Conservation (phyloP, 1,284 basidiomycete genomes). For the Tylopilus sp. region DNA sequence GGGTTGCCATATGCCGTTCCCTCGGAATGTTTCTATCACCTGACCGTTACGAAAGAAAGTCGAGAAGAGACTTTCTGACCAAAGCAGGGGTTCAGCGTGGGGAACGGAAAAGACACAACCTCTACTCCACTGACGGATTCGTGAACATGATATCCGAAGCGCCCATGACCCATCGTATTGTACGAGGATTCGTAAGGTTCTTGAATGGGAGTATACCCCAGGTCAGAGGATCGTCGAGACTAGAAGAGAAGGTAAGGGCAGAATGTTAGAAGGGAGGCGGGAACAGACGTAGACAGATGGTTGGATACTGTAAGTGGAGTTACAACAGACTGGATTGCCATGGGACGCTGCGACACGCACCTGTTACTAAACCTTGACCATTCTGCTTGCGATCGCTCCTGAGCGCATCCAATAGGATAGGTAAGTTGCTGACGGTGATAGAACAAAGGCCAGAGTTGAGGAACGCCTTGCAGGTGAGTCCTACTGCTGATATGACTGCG, state of each 20-base stretch:
- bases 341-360: conserved; percentile 38
- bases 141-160: conserved; percentile 97
- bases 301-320: conserved; percentile 65
- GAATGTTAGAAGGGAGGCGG: conserved; percentile 4
- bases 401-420: conserved; percentile 60
- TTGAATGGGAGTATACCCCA: conserved; percentile 76
- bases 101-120: conserved; percentile 3
- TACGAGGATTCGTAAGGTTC: conserved; percentile 55
- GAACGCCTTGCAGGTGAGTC: conserved; percentile 72
- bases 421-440: conserved; percentile 64
- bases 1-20: conserved; percentile 84
- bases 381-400: conserved; percentile 41
- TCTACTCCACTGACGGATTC: conserved; percentile 59
- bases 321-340: conserved; percentile 8
- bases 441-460: conserved; percentile 62
- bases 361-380: conserved; percentile 72
- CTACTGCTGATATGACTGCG: conserved; percentile 56
- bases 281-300: conserved; percentile 80
- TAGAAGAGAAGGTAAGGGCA: conserved; percentile 28
- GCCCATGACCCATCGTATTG: conserved; percentile 80
- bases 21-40: conserved; percentile 89
- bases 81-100: conserved; percentile 16
- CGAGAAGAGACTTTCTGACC: conserved; percentile 62
- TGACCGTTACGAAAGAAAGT: conserved; percentile 88
- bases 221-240: conserved; percentile 71